Evolutionary conservation across 192 early-diverging fungal species (phyloP).

Genomic region (Coemansia sp.): DNA sequence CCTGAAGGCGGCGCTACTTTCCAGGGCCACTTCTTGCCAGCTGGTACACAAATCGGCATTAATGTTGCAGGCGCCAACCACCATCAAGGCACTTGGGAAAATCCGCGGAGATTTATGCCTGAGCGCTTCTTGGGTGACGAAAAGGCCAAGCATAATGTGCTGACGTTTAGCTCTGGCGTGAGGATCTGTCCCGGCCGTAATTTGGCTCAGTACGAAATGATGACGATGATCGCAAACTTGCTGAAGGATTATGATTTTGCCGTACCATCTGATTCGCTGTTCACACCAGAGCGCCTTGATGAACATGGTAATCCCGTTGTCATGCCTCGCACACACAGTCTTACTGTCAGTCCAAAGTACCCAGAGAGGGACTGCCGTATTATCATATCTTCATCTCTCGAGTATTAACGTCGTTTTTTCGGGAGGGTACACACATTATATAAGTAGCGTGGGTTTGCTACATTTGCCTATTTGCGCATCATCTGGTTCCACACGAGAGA

Average conservation of each 20-base stretch:
- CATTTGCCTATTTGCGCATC: no score
- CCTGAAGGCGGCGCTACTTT: constrained; percentile 31
- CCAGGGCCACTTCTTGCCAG: constrained; percentile 41
- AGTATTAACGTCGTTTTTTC: background rate
- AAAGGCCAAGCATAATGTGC: constrained; percentile 13
- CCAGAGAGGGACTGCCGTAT: constrained; percentile 34
- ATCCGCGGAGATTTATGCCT: constrained; percentile 33
- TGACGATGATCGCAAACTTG: constrained; percentile 26
- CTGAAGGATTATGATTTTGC: constrained; percentile 35
- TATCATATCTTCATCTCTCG: background rate
- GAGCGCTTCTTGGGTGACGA: constrained; percentile 33
- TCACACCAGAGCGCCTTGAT: constrained; percentile 18
- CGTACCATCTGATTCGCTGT: constrained; percentile 7
- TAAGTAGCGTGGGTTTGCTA: no score
- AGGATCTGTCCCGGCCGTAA: constrained; percentile 43
- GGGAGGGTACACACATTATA: no score
- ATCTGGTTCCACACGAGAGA: no score
- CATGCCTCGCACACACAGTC: constrained; percentile 25
- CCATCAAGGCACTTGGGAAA: constrained; percentile 11
- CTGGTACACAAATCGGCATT: constrained; percentile 19
- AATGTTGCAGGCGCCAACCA: constrained; percentile 35
- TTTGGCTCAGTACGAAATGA: constrained; percentile 38
- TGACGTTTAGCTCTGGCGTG: constrained; percentile 44
- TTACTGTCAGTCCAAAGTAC: constrained; percentile 23
- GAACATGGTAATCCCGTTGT: constrained; percentile 9